These are phyloP conservation scores for Phaffia tasmanica DNA, from an alignment of 768 basidiomycete species.

Conservation along the genomic window DNA sequence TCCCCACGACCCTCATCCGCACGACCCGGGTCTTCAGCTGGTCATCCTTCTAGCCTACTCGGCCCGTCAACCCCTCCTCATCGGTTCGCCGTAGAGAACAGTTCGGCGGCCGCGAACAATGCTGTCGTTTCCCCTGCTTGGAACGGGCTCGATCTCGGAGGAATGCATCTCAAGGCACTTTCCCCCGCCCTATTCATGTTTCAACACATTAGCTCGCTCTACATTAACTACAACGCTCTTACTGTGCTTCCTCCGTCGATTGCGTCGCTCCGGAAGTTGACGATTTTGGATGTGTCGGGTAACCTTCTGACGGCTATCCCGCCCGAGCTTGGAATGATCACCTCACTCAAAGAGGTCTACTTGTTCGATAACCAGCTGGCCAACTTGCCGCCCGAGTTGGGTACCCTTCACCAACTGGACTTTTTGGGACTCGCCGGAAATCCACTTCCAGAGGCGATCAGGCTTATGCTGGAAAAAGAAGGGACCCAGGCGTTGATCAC, in stretches of 20 bases:
- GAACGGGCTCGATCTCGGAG: slow-evolving; percentile 92
- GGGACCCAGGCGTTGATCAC: slow-evolving; percentile 82
- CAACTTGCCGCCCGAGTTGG: slow-evolving; percentile 74
- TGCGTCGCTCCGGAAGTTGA: slow-evolving; percentile 68
- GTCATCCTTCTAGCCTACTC: slow-evolving; percentile 46
- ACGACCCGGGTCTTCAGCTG: slow-evolving; percentile 32
- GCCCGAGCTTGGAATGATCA: slow-evolving; percentile 80
- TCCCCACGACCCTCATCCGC: slow-evolving; percentile 34
- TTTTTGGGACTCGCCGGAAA: slow-evolving; percentile 97
- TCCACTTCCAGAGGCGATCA: slow-evolving; percentile 65
- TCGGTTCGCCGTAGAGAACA: slow-evolving; percentile 1
- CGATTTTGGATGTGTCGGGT: slow-evolving; percentile 79
- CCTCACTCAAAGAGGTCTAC: slow-evolving; percentile 77
- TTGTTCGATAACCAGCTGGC: slow-evolving; percentile 91
- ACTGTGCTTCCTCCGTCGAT: slow-evolving; percentile 69
- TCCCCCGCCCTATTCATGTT: slow-evolving; percentile 69
- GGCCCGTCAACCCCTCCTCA: slow-evolving; percentile 47
- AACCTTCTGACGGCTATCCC: slow-evolving; percentile 71
- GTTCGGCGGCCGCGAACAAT: slow-evolving; percentile 1
- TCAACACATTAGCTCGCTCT: slow-evolving; percentile 85
- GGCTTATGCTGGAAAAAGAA: slow-evolving; percentile 78
- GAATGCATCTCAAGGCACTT: slow-evolving; percentile 81
- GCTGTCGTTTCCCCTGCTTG: slow-evolving; percentile 42
- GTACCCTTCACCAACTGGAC: slow-evolving; percentile 80
- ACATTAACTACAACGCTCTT: slow-evolving; percentile 90